These are phyloP conservation scores for Phytophthora pseudosyringae DNA, from an alignment of 352 stramenopile genomes.

Conservation along the genomic window DNA sequence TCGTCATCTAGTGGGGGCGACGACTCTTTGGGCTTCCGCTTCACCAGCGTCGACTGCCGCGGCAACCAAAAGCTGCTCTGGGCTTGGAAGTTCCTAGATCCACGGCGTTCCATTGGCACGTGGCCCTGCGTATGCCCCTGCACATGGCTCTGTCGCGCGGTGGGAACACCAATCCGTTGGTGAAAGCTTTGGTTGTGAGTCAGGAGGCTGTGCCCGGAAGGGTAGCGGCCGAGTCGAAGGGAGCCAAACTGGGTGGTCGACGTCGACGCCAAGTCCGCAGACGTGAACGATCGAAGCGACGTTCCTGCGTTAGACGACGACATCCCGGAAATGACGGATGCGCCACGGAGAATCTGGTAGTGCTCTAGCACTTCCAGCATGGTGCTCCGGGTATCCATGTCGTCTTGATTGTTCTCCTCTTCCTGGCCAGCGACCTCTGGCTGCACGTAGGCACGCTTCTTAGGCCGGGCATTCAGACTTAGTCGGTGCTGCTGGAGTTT, in stretches of 20 bases:
- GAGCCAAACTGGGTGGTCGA: constrained; percentile 38
- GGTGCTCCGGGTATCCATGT: constrained; percentile 31
- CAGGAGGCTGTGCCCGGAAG: constrained; percentile 37
- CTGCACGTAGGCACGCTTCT: constrained; percentile 35
- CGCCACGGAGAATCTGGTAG: constrained; percentile 44
- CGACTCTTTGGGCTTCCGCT: constrained; percentile 31
- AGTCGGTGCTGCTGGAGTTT: constrained; percentile 72
- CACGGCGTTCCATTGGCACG: constrained; percentile 18
- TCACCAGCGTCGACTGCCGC: constrained; percentile 29
- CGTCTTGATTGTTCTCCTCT: not conserved
- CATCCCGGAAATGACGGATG: constrained; percentile 38
- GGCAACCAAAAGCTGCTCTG: constrained; percentile 42
- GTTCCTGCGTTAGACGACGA: constrained; percentile 49
- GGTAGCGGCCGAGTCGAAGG: constrained; percentile 34
- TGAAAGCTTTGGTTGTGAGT: constrained; percentile 40
- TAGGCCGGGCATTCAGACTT: constrained; percentile 48
- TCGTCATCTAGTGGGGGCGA: constrained; percentile 53
- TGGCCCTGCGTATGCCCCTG: not conserved
- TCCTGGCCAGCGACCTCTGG: constrained; percentile 20
- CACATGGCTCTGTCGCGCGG: constrained; percentile 18
- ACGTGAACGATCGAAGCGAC: constrained; percentile 60
- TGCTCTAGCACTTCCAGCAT: constrained; percentile 74
- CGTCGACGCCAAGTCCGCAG: constrained; percentile 42
- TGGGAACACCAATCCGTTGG: constrained; percentile 19
- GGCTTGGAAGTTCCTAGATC: constrained; percentile 23